These are phyloP conservation scores for Moniliella sp. DNA, from an alignment of 1,284 basidiomycete genomes.

Conservation along the genomic window DNA sequence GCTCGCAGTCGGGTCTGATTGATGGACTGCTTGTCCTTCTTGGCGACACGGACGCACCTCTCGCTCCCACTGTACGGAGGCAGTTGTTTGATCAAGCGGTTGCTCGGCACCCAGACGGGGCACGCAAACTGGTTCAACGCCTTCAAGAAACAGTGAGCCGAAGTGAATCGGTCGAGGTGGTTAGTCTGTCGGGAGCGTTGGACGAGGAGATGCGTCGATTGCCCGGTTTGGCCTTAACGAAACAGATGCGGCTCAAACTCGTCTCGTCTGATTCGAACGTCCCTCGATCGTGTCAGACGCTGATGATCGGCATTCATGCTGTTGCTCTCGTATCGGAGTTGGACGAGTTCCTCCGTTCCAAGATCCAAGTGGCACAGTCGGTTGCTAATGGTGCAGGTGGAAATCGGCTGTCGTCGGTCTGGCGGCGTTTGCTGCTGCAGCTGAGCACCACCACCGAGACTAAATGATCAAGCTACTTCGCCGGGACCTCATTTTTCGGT, in stretches of 20 bases:
- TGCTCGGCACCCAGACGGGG: background rate
- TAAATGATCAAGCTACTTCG: no score
- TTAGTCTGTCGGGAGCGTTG: background rate
- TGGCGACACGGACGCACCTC: background rate
- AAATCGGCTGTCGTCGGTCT: background rate
- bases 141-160: conserved; percentile 28
- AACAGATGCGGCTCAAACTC: conserved; percentile 23
- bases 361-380: no score
- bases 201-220: background rate
- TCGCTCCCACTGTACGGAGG: no score
- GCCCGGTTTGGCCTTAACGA: background rate
- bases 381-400: no score
- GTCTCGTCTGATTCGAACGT: conserved; percentile 18
- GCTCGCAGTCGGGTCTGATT: conserved; percentile 71
- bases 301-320: conserved; percentile 27
- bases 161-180: conserved; percentile 19
- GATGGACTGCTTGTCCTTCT: conserved; percentile 47
- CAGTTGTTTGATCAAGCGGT: no score
- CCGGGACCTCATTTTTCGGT: no score
- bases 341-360: conserved; percentile 27
- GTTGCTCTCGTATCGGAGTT: conserved; percentile 23
- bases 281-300: conserved; percentile 20
- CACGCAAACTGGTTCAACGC: conserved; percentile 8
- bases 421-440: background rate
- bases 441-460: no score